These are phyloP conservation scores for Hirsutella rhossiliensis DNA, from an alignment of 2,329 filamentous ascomycete species.

Conservation along the genomic window DNA sequence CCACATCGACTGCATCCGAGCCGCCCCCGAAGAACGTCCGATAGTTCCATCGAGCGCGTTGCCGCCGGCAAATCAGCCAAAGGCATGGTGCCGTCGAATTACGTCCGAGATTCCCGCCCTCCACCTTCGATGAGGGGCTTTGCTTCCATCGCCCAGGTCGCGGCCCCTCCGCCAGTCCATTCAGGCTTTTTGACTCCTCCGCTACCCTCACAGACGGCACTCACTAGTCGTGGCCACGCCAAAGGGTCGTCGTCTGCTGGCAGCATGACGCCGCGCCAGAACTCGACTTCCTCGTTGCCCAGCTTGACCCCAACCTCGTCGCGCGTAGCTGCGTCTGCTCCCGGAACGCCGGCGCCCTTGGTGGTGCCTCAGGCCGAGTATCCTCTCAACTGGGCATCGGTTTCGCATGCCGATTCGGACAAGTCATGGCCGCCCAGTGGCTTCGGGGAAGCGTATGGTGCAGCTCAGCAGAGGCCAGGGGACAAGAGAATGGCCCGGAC, in stretches of 20 bases:
- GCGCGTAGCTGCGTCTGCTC: constrained; percentile 4
- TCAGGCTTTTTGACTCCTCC: background rate
- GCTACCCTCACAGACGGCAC: background rate
- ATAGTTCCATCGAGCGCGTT: constrained; percentile 14
- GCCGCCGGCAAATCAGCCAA: constrained; percentile 7
- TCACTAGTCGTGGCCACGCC: background rate
- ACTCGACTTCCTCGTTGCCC: constrained; percentile 11
- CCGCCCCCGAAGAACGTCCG: constrained; percentile 16
- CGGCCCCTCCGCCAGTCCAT: constrained; percentile 1
- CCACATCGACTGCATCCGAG: constrained; percentile 13
- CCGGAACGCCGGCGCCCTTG: constrained; percentile 5
- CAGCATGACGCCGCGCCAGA: constrained; percentile 7
- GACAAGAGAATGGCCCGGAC: constrained; percentile 10
- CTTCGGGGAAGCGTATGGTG: background rate
- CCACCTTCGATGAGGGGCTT: constrained; percentile 19
- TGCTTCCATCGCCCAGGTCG: constrained; percentile 9
- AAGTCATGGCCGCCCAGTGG: background rate
- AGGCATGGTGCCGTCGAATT: constrained; percentile 3
- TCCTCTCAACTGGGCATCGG: constrained; percentile 2
- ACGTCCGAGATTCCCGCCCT: constrained; percentile 13
- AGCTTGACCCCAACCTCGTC: constrained; percentile 6
- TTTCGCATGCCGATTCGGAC: constrained; percentile 1
- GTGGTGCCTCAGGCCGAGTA: constrained; percentile 3
- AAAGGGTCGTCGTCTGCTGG: constrained; percentile 2
- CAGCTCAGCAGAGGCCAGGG: constrained; percentile 2